Conservation (phyloP, 768 basidiomycete genomes). For the Postia placenta region DNA sequence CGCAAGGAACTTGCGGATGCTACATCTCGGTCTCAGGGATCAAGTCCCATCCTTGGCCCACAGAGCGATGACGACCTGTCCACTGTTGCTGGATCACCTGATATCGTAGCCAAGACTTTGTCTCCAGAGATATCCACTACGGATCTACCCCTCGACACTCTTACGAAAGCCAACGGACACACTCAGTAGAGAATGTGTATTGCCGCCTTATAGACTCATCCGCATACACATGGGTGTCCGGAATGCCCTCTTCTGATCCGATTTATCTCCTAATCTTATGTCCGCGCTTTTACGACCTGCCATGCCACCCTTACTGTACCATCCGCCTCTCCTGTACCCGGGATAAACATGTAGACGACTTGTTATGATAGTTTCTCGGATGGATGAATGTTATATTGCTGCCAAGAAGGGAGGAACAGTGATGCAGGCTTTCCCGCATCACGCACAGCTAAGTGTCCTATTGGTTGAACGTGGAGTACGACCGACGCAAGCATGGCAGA, state of each 20-base stretch:
- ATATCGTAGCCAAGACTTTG: slow-evolving; percentile 21
- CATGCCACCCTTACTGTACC: too few relatives aligned
- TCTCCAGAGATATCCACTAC: slow-evolving; percentile 16
- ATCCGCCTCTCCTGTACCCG: too few relatives aligned
- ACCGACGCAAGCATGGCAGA: too few relatives aligned
- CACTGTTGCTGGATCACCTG: slow-evolving; percentile 32
- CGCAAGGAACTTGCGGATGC: slow-evolving; percentile 85
- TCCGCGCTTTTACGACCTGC: too few relatives aligned
- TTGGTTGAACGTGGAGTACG: too few relatives aligned
- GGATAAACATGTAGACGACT: too few relatives aligned
- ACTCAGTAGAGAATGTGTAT: background rate
- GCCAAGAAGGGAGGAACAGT: too few relatives aligned
- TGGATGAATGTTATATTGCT: too few relatives aligned
- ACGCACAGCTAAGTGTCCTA: too few relatives aligned
- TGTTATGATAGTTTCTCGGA: too few relatives aligned
- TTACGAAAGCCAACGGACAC: background rate
- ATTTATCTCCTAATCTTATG: background rate
- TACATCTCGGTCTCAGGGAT: slow-evolving; percentile 44
- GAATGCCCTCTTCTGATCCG: background rate
- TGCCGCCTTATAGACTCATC: background rate
- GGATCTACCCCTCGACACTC: slow-evolving; percentile 11
- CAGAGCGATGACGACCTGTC: slow-evolving; percentile 38
- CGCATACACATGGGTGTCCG: background rate
- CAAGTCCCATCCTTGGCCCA: slow-evolving; percentile 38
- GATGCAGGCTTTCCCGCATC: too few relatives aligned